Base-by-base conservation (phyloP, 306 rosid species). In the Lupinus albus region DNA sequence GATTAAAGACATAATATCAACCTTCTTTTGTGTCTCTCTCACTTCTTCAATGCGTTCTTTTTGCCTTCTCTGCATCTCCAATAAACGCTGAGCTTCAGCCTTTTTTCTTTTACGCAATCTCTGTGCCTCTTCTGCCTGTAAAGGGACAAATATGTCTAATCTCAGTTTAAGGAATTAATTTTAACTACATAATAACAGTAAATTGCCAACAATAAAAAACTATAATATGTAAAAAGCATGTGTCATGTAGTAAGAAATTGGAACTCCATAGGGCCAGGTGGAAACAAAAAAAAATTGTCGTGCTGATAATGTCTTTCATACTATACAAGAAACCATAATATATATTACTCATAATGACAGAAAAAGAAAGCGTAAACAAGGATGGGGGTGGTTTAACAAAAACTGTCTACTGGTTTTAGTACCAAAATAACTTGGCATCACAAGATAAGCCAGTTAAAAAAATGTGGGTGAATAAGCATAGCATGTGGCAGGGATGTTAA, bases 1-100 rank as follows among this genome's bases (percentile, higher is more conserved):
- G 30, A 44, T 55, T 18, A 49, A 68, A 45, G 54, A 9, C 57
- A 53, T 32, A 70, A 72, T 15, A 18, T 67, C 75, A 72, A 94
- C 99, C 97, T 94, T 94, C 89, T 90, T 90, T 66, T 85, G 92
- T n/a, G 90, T 82, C 84, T 94, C 86, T 75, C 99, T 91, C 47
- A 90, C 88, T 90, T 94, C 97, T 83, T 88, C 95, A 66, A 94
- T 72, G 8, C 99, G 97, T 70, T 88, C 84, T 75, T 82, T 86
- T 81, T 88, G 92, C 76, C 96, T 90, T 79, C 80, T 85, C 70
- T 90, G 82, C 91, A 86, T 86, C 66, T 90, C 92, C 59, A 78
- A 21, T 63, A 84, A 35, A 10, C 92, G 96, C 83, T 76, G 41
- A 54, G 54, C 84, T 65, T 94, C 96, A n/a, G 85, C 99, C 76